Evolutionary conservation across 306 rosid species (phyloP), one percentile per base, ranked within the genome.

Genomic region (Urtica urens): DNA sequence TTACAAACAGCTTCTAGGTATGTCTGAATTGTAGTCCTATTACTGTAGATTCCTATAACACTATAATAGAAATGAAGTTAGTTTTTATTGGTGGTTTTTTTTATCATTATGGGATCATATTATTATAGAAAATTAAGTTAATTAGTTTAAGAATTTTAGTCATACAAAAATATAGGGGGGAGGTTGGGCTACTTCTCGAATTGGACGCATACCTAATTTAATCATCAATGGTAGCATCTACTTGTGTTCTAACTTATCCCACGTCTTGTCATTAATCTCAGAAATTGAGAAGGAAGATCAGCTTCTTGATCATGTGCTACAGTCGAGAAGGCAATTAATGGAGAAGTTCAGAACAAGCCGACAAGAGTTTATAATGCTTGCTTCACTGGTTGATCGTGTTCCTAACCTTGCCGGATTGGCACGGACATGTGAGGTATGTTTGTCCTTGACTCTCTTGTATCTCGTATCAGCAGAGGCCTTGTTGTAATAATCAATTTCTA

Each of bases 331-430:
- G 54, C 66, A 65, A 40, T 68, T 74, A 21, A 62, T 75, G 57
- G 82, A 81, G 57, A 62, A 48, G 55, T 64, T 71, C 40, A 75
- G 70, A 58, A 72, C 80, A 27, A 74, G 86, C 61, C 68, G 78
- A 40, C 95, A 90, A 55, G 54, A 62, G 39, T 53, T 76, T 58
- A 72, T 83, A 63, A 74, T 88, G 38, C 82, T 90, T 57, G 95
- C 95, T 49, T 90, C 93, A 51, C 75, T 90, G 65, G 74, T 90
- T 61, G 95, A 90, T 70, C 97, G 97, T 38, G 77, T 90, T 68
- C 97, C 97, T 57, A 90, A 90, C 61, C 86, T 90, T 56, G 95
- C 97, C 13, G 97, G 97, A 31, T 69, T 90, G 74, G 90, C 95
- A 35, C 83, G 97, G 47, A 81, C 97, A 33, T 90, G 97, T 50